Base-by-base conservation (phyloP, 176 grass and related monocot genomes). In the Triticum monococcum region DNA sequence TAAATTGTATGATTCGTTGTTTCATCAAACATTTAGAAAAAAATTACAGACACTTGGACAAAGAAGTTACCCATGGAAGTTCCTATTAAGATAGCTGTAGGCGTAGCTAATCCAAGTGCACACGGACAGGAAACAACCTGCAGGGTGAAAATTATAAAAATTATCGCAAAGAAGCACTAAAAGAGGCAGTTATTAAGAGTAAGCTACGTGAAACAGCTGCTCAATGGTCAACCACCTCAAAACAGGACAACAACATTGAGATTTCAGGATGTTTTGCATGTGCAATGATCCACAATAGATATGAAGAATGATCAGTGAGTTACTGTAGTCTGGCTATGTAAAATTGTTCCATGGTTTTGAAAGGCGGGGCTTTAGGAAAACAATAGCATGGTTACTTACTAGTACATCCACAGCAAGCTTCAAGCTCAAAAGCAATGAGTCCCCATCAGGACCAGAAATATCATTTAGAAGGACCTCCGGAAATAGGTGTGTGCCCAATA, bases 101-200 rank as follows among this genome's bases (percentile, higher is more conserved):
- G 96, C 33, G 96, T 98, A 86, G 93, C 96, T 84, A 98, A 89
- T 60, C 96, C 96, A 45, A 98, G 91, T 2, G 96, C 96, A 92
- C 96, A 98, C 16, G 96, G 96, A 72, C 96, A 98, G 1, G 96
- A 98, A 94, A 98, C 93, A 73, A 95, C 96, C 96, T 98, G 80
- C 45, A 83, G 18, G 38, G 24, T 73, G 68, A 79, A 89, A 77
- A 26, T 89, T 64, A 59, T 54, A 74, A 52, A 48, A 40, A 64
- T 33, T 78, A 78, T 33, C 25, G 32, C 31, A 86, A 56, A 78
- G 9, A 38, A 81, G 36, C 63, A 64, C 6, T 11, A 48, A 79
- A n/a, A 60, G 45, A 82, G 0, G 17, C 67, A 25, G 48, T 62
- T 86, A 13, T 86, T 12, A 11, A 82, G 61, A 23, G 72, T 28